Base-by-base conservation (phyloP, 208 protist species). In the Acanthamoeba polyphaga region DNA sequence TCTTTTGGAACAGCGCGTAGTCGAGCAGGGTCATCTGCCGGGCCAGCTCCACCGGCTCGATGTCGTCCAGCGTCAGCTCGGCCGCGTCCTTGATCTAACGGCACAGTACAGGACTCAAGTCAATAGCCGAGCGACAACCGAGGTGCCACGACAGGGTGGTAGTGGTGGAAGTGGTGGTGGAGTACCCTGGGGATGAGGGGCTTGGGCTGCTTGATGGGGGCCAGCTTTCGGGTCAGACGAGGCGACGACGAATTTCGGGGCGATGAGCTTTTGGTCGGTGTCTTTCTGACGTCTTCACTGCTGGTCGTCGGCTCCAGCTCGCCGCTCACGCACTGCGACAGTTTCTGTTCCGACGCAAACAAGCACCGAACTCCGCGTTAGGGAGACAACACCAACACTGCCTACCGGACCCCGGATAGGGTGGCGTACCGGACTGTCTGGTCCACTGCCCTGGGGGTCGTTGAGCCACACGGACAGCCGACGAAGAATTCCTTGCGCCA, bases 21-120 rank as follows among this genome's bases (percentile, higher is more conserved):
- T 93, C 66, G 15, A 93, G 29, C 5, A 93, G 22, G 34, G 89
- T 93, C 60, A 93, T 74, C 46, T 93, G 89, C 15, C 89, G 89
- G 24, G 89, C 89, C 24, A 93, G 64, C 12, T 93, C 89, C 24
- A 66, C 55, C 29, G 82, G 53, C 82, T 89, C 82, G 82, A 89
- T 64, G 53, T 89, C 82, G 12, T 89, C 82, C 46, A 89, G 82
- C n/a, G 82, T 89, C 10, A 89, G 55, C 10, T 89, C 53, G 7
- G 49, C 49, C 24, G 49, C 55, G 13, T 60, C 82, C 72, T 82
- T 82, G 43, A 82, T 51, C 72, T 82, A 10, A 53, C 53, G 22
- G 19, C 29, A 29, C 12, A 74, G 17, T 13, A 9, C 62, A 66
- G 13, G 19, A 66, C 9, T 27, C 0, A 15, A 24, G 22, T 29